Evolutionary conservation across 2,329 filamentous ascomycete species (phyloP).

Genomic region (Apiospora kogelbergensis): DNA sequence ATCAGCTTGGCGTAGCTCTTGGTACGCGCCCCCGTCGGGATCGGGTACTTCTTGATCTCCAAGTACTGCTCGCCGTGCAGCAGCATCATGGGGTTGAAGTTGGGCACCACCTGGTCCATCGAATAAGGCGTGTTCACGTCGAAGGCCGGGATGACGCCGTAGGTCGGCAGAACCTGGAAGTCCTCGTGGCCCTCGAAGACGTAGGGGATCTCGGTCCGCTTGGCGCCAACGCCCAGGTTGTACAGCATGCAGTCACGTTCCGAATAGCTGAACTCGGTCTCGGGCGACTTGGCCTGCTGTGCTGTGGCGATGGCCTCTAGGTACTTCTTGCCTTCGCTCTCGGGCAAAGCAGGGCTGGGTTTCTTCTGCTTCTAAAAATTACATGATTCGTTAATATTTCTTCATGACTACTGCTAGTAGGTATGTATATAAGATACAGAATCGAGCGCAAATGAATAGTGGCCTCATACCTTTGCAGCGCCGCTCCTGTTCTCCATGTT

Average conservation of each 20-base stretch:
- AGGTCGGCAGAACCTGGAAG: slow-evolving; percentile 95
- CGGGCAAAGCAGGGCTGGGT: slow-evolving; percentile 1
- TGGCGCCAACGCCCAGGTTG: slow-evolving; percentile 91
- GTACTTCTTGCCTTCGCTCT: slow-evolving; percentile 58
- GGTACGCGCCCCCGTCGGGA: slow-evolving; percentile 80
- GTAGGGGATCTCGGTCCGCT: slow-evolving; percentile 81
- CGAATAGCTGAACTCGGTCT: slow-evolving; percentile 78
- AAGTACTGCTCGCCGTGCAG: slow-evolving; percentile 98
- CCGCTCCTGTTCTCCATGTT: slow-evolving; percentile 80
- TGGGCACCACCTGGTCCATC: slow-evolving; percentile 81
- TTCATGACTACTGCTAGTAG: slow-evolving; percentile 24
- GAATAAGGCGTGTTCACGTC: slow-evolving; percentile 78
- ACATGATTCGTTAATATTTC: slow-evolving; percentile 21
- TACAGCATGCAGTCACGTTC: slow-evolving; percentile 92
- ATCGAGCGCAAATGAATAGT: slow-evolving; percentile 22
- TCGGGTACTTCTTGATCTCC: slow-evolving; percentile 87
- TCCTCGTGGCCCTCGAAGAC: slow-evolving; percentile 89
- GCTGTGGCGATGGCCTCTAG: slow-evolving; percentile 76
- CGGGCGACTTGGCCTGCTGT: slow-evolving; percentile 54
- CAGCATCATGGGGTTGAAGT: slow-evolving; percentile 98
- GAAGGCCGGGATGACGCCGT: slow-evolving; percentile 93
- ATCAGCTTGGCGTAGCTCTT: slow-evolving; percentile 77
- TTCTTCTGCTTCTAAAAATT: slow-evolving; percentile 16
- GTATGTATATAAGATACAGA: slow-evolving; percentile 26
- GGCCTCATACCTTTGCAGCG: slow-evolving; percentile 57